Base-by-base conservation (phyloP, 2,329 filamentous ascomycete genomes). In the Trichoderma sp. region DNA sequence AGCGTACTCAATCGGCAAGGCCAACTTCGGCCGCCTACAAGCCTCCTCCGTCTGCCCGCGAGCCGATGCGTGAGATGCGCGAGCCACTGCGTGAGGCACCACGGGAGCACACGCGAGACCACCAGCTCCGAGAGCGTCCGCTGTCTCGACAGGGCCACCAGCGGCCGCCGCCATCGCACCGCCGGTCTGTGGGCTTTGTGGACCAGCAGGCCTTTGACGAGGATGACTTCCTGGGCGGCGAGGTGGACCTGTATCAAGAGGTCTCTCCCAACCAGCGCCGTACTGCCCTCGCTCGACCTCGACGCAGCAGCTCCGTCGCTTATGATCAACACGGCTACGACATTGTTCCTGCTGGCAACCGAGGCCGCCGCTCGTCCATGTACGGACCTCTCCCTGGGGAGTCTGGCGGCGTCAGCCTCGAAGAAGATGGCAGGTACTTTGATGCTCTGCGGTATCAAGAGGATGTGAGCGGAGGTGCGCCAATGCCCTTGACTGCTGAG, bases 401-500 rank as follows among this genome's bases (percentile, higher is more conserved):
- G 21, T 74, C 76, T n/a, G 79, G 78, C 14, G 81, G 79, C 26
- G 78, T 77, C 34, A 81, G 81, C 66, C 75, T 81, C 12, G 80
- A 81, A 4, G 77, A 80, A 26, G 81, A 84, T 66, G 81, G 84
- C 64, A 84, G 80, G 72, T 83, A 85, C 65, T 63, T 78, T 65
- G 77, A 79, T 51, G 81, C 81, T 24, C 61, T 81, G 58, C 75
- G 75, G 32, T 90, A 91, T 77, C 88, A 90, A 76, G 84, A 89
- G 21, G 83, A 86, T 4, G 82, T 87, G 6, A 83, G 78, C 56
- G 86, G 85, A 39, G 84, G 82, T 7, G 77, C 83, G 3, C 76
- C 79, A 47, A 76, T 86, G 69, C 84, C 85, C 2, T 79, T 91
- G 71, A 91, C 89, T 4, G 86, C 85, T 2, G 89, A 90, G 71